Conservation (phyloP, 306 rosid genomes). For the Vicia villosa region DNA sequence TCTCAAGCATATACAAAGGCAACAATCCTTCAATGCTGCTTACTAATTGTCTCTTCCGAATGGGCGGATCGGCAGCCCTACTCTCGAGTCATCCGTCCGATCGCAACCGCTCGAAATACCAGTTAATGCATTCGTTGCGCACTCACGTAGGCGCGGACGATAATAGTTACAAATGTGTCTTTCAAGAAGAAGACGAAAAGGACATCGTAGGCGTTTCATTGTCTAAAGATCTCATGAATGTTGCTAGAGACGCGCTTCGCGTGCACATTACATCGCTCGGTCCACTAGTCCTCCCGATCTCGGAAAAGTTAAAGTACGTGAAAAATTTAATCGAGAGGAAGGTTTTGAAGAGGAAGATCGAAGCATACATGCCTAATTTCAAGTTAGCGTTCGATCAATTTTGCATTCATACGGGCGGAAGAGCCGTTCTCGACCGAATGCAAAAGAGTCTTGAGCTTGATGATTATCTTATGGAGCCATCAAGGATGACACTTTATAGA, state of each 20-base stretch:
- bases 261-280: slow-evolving; percentile 79
- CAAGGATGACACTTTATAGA: slow-evolving; percentile 67
- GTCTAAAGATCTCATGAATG: slow-evolving; percentile 76
- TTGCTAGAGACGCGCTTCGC: slow-evolving; percentile 79
- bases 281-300: slow-evolving; percentile 69
- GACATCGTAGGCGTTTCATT: slow-evolving; percentile 57
- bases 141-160: slow-evolving; percentile 81
- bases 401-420: slow-evolving; percentile 50
- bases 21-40: slow-evolving; percentile 47
- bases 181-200: slow-evolving; percentile 64
- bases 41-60: slow-evolving; percentile 40
- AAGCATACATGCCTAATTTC: slow-evolving; percentile 71
- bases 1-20: slow-evolving; percentile 39
- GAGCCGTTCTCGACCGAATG: slow-evolving; percentile 75
- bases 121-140: slow-evolving; percentile 71
- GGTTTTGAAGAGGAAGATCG: slow-evolving; percentile 54
- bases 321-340: slow-evolving; percentile 53
- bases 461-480: slow-evolving; percentile 85
- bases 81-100: slow-evolving; percentile 40
- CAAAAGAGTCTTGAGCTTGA: slow-evolving; percentile 75
- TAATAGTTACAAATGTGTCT: slow-evolving; percentile 58
- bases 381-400: slow-evolving; percentile 75
- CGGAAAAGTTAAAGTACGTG: slow-evolving; percentile 65
- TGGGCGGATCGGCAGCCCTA: slow-evolving; percentile 45
- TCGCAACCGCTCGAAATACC: slow-evolving; percentile 60